Evolutionary conservation across 2,329 filamentous ascomycete genomes (phyloP).

Genomic region (Coniochaeta hoffmannii): DNA sequence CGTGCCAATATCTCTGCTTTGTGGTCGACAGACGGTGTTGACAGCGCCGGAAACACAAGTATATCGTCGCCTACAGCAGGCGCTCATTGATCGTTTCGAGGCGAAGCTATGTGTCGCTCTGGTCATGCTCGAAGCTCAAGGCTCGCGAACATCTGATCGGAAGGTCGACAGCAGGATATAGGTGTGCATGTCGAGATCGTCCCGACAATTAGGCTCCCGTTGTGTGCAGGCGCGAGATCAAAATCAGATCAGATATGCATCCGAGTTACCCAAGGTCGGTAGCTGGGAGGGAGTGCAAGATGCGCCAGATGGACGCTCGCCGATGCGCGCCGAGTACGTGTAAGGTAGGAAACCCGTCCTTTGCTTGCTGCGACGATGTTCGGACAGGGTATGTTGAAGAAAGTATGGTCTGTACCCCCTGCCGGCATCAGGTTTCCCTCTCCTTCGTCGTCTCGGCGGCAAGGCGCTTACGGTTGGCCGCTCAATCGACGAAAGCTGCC

Average conservation of each 20-base stretch:
- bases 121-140: neutral
- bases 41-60: neutral
- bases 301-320: neutral
- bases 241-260: neutral
- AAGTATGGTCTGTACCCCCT: neutral
- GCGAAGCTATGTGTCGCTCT: conserved; percentile 10
- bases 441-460: neutral
- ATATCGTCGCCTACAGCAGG: neutral
- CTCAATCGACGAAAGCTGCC: neutral
- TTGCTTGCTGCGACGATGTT: neutral
- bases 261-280: neutral
- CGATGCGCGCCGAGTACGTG: neutral
- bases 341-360: neutral
- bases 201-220: neutral
- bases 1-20: conserved; percentile 9
- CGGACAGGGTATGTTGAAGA: neutral
- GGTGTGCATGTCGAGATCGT: neutral
- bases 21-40: neutral
- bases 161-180: neutral
- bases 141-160: neutral
- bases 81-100: conserved; percentile 11
- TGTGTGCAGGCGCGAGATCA: neutral
- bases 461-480: conserved; percentile 1
- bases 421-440: neutral
- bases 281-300: neutral